phyloP scores from a whole-genome alignment of 306 rosid genomes.

The Gleditsia sinensis region DNA sequence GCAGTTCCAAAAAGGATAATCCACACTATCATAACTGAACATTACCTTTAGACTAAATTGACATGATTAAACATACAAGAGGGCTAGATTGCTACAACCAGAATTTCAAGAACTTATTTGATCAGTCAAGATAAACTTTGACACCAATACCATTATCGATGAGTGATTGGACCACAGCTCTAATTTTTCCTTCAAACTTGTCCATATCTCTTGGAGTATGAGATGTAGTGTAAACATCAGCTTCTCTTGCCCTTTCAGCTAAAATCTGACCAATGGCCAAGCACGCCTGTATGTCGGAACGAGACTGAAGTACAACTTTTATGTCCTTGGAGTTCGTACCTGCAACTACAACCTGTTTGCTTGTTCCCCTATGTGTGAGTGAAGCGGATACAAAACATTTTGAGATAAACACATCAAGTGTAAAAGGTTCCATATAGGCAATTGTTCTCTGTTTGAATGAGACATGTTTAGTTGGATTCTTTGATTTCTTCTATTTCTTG shows the following conservation, averaged over 20 bases:
- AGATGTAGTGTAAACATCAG: slow-evolving; percentile 82
- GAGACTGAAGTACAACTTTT: slow-evolving; percentile 79
- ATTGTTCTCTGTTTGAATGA: slow-evolving; percentile 88
- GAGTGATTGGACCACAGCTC: slow-evolving; percentile 96
- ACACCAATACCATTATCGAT: slow-evolving; percentile 91
- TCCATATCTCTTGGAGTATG: slow-evolving; percentile 92
- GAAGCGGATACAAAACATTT: slow-evolving; percentile 94
- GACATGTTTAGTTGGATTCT: slow-evolving; percentile 80
- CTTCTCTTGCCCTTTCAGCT: slow-evolving; percentile 90
- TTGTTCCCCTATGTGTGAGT: slow-evolving; percentile 84
- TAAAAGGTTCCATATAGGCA: slow-evolving; percentile 94
- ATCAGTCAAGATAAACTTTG: slow-evolving; percentile 81
- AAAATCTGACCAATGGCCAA: slow-evolving; percentile 77
- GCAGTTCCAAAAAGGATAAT: not conserved
- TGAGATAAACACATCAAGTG: slow-evolving; percentile 91
- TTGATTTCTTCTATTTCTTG: slow-evolving; percentile 80
- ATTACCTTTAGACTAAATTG: not conserved
- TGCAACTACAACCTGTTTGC: slow-evolving; percentile 95
- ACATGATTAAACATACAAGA: slow-evolving; percentile 14
- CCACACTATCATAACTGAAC: not conserved
- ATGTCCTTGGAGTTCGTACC: slow-evolving; percentile 98
- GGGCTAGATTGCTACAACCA: not conserved
- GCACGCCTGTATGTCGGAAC: slow-evolving; percentile 93
- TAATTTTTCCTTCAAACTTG: slow-evolving; percentile 93
- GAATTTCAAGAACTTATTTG: not conserved